phyloP scores from a whole-genome alignment of 345 rosid genomes.

The Streptanthus diversifolius region DNA sequence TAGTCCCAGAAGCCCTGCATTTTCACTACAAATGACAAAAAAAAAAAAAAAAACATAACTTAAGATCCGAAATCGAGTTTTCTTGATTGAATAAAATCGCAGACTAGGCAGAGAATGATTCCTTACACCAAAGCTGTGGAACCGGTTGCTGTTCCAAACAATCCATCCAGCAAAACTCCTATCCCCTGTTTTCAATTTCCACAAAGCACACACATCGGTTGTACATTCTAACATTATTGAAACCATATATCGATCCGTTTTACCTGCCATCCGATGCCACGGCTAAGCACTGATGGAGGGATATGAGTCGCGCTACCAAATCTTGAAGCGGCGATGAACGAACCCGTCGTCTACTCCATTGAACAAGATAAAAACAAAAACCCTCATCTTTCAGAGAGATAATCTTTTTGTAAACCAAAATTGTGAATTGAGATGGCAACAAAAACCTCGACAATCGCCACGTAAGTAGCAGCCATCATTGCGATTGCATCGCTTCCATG shows the following conservation, averaged over 20 bases:
- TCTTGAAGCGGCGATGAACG: slow-evolving; percentile 71
- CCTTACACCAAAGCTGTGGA: slow-evolving; percentile 74
- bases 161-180: slow-evolving; percentile 56
- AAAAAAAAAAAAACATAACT: not conserved
- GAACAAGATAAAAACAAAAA: not conserved
- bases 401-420: not conserved
- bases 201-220: not conserved
- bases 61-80: not conserved
- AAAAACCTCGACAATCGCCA: slow-evolving; percentile 70
- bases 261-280: slow-evolving; percentile 88
- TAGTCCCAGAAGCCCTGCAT: slow-evolving; percentile 82
- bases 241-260: not conserved
- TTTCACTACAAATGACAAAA: slow-evolving; percentile 55
- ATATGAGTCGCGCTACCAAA: slow-evolving; percentile 77
- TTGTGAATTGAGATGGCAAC: not conserved
- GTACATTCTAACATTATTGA: slow-evolving; percentile 4
- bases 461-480: slow-evolving; percentile 71
- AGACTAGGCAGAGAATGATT: not conserved
- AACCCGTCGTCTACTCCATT: slow-evolving; percentile 65
- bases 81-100: not conserved
- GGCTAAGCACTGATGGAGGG: slow-evolving; percentile 75
- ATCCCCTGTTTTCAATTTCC: slow-evolving; percentile 47
- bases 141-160: slow-evolving; percentile 67
- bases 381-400: not conserved
- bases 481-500: slow-evolving; percentile 59